These are phyloP conservation scores for Floccularia luteovirens DNA, from an alignment of 768 basidiomycete genomes.

Conservation along the genomic window DNA sequence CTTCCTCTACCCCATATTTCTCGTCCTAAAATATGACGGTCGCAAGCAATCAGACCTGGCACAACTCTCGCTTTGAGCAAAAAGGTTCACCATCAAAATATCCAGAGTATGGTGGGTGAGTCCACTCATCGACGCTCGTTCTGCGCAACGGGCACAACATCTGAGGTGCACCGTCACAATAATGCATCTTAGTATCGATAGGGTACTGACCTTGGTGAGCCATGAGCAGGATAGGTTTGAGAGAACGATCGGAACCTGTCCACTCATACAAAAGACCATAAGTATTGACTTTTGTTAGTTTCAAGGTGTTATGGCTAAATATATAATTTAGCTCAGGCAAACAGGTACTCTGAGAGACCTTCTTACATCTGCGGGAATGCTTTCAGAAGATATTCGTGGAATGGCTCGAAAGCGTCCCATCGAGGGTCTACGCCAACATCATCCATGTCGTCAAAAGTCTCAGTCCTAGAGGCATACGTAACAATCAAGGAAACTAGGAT, in stretches of 20 bases:
- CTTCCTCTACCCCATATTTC: conserved; percentile 44
- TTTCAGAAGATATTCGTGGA: conserved; percentile 45
- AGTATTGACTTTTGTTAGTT: conserved; percentile 66
- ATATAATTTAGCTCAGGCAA: not conserved
- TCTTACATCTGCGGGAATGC: conserved; percentile 61
- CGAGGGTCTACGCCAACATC: conserved; percentile 39
- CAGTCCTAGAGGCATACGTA: conserved; percentile 28
- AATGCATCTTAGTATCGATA: not conserved
- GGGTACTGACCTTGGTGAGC: conserved; percentile 51
- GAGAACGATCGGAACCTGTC: conserved; percentile 49
- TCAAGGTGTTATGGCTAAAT: conserved; percentile 46
- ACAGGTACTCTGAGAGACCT: not conserved
- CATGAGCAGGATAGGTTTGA: conserved; percentile 68
- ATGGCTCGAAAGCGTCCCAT: conserved; percentile 45
- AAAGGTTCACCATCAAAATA: conserved; percentile 37
- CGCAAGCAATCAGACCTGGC: not conserved
- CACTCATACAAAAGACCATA: conserved; percentile 72
- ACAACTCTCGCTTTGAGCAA: not conserved
- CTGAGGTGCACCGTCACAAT: conserved; percentile 17
- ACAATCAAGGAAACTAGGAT: not conserved
- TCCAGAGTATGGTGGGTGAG: conserved; percentile 52
- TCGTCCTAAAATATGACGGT: conserved; percentile 16
- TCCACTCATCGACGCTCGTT: conserved; percentile 41
- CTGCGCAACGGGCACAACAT: conserved; percentile 59
- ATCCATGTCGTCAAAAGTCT: conserved; percentile 43